Conservation (phyloP, 2,329 filamentous ascomycete genomes). For the Venturia asperata region DNA sequence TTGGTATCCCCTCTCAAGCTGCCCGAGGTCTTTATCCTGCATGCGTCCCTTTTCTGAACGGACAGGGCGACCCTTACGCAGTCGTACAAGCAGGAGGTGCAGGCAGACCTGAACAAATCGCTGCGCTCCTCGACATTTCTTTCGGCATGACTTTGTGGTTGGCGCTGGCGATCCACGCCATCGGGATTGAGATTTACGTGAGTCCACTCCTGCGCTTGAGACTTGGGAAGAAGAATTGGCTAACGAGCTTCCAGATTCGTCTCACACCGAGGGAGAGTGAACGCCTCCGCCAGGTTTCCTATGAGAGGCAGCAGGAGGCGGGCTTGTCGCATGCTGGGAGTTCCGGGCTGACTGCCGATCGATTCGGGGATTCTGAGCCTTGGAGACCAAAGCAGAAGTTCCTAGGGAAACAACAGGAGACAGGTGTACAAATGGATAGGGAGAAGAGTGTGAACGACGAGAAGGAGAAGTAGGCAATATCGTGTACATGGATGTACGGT, state of each 20-base stretch:
- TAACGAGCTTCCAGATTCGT: not conserved
- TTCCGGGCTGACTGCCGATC: conserved; percentile 10
- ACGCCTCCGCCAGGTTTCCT: conserved; percentile 8
- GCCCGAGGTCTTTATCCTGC: not conserved
- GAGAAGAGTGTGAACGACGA: not conserved
- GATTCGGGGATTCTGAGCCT: conserved; percentile 8
- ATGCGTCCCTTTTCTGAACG: not conserved
- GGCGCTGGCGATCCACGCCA: not conserved
- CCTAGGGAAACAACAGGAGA: not conserved
- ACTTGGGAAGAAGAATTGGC: not conserved
- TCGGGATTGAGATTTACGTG: conserved; percentile 11
- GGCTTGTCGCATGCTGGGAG: conserved; percentile 11
- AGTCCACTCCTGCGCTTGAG: not conserved
- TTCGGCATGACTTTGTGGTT: not conserved
- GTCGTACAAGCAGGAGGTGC: not conserved
- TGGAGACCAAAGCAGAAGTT: not conserved
- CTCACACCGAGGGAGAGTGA: not conserved
- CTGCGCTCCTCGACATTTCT: not conserved
- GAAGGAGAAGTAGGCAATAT: not conserved
- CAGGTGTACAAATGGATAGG: not conserved
- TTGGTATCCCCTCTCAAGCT: not conserved
- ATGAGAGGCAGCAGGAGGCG: conserved; percentile 8
- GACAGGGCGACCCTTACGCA: not conserved
- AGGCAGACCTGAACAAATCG: not conserved
- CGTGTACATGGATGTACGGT: not conserved